Evolutionary conservation across 208 protist species (phyloP), one percentile per base, ranked within the genome.

Genomic region (Crithidia thermophila): DNA sequence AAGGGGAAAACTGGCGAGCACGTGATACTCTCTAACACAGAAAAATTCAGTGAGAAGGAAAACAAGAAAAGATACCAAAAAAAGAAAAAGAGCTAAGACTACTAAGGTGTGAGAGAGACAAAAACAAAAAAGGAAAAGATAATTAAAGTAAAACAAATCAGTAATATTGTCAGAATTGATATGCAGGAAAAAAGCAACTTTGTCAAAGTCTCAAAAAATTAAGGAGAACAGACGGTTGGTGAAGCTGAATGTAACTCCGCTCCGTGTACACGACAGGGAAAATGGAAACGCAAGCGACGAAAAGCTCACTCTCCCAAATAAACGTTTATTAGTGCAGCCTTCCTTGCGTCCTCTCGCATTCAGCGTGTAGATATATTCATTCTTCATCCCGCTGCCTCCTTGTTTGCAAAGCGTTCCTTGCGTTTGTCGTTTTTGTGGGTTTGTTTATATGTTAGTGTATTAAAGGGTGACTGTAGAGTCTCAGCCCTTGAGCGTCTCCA

Each of bases 401-500:
- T 23, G 4, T 50, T 50, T n/a, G n/a, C 45, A 56, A 36, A 21
- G n/a, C 50, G 31, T 40, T 36, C 36, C 36, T 53, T 61, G 18
- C 43, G 18, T 25, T 31, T 61, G 2, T 21, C 4, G 3, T 23
- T 40, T 49, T 36, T 4, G 11, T 39, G n/a, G 33, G 57, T 40
- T 57, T 50, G 11, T 28, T 52, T 27, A 11, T 39, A 34, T 11
- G 2, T 31, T 1, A 31, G 5, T 49, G 9, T 51, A 16, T 36
- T 10, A 28, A 4, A 30, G 36, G 9, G 36, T 11, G 23, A 4
- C 33, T 16, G 5, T 0, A 28, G 23, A 18, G 21, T 36, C 25
- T 58, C 56, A 37, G 10, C 13, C 34, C 50, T 85, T 76, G 21
- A 95, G 77, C 30, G 83, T 86, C 65, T 97, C 82, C 40, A 98